Conservation (phyloP, 208 protist genomes). For the Acanthamoeba rhysodes region DNA sequence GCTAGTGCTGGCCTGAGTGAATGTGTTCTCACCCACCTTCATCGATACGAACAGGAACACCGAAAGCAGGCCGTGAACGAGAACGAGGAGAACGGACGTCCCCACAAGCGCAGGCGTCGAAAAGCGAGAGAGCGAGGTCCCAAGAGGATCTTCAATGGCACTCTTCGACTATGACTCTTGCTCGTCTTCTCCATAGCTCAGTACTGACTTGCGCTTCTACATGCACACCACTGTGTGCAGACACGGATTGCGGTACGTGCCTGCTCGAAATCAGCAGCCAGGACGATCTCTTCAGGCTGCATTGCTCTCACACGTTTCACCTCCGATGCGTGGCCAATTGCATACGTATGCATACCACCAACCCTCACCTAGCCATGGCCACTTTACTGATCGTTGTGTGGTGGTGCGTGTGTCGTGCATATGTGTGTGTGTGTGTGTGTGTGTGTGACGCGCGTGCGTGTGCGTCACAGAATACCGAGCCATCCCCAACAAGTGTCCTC, state of each 20-base stretch:
- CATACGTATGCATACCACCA: neutral
- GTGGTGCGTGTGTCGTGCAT: neutral
- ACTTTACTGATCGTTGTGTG: neutral
- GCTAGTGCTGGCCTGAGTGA: too few species aligned
- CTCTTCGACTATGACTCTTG: neutral
- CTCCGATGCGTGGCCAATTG: neutral
- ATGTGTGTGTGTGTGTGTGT: too few species aligned
- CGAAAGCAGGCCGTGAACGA: too few species aligned
- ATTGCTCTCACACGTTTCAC: neutral
- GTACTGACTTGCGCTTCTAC: too few species aligned
- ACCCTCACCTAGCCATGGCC: too few species aligned
- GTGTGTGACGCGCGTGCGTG: neutral
- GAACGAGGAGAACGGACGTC: too few species aligned
- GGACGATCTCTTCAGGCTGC: neutral
- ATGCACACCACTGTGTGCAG: too few species aligned
- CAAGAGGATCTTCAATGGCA: too few species aligned
- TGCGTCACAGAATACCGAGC: neutral
- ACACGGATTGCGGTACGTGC: neutral
- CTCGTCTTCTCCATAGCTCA: neutral
- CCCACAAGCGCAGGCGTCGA: too few species aligned
- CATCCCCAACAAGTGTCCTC: neutral
- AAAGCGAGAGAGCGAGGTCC: too few species aligned
- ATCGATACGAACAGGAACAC: too few species aligned
- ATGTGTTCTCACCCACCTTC: too few species aligned
- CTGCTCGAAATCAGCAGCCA: neutral